A percentile compares a stretch with the other conserved stretches of the same genome.
phyloP scores from a whole-genome alignment of 1,284 basidiomycete species.

The Melampsora larici-populina region DNA sequence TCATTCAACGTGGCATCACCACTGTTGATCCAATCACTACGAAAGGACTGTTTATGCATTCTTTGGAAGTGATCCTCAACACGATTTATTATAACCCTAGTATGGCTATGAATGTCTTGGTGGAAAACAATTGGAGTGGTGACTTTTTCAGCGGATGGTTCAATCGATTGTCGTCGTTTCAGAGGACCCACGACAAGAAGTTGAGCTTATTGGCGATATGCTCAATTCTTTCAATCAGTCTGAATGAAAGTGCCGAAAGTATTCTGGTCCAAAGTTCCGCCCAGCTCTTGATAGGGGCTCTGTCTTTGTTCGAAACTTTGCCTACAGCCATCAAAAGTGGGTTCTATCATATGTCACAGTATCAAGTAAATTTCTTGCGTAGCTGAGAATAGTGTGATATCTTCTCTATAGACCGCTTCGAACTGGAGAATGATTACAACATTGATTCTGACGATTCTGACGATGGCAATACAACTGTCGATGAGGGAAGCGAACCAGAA shows the following conservation, averaged over 20 bases:
- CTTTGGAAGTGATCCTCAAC: conserved; percentile 78
- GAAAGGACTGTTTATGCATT: conserved; percentile 67
- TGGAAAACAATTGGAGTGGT: conserved; percentile 59
- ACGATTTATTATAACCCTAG: conserved; percentile 78
- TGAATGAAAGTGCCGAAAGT: conserved; percentile 20
- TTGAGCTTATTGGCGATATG: conserved; percentile 72
- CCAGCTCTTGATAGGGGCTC: conserved; percentile 27
- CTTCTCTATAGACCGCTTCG: conserved; percentile 20
- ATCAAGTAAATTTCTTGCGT: neutral
- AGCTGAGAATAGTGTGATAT: neutral
- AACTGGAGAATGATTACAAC: conserved; percentile 27
- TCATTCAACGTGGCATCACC: conserved; percentile 54
- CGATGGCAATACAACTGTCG: conserved; percentile 8
- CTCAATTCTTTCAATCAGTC: conserved; percentile 59
- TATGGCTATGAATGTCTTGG: conserved; percentile 71
- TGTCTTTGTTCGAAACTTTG: conserved; percentile 24
- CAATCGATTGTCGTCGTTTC: conserved; percentile 63
- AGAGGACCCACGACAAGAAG: conserved; percentile 88
- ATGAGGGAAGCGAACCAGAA: conserved; percentile 28
- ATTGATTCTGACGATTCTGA: conserved; percentile 25
- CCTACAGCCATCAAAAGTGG: conserved; percentile 36
- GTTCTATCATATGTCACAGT: neutral
- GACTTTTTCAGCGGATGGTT: conserved; percentile 80
- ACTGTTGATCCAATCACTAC: conserved; percentile 62
- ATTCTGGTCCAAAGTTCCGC: conserved; percentile 33